These are phyloP conservation scores for Rosa multiflora DNA, from an alignment of 306 rosid species.

Conservation along the genomic window DNA sequence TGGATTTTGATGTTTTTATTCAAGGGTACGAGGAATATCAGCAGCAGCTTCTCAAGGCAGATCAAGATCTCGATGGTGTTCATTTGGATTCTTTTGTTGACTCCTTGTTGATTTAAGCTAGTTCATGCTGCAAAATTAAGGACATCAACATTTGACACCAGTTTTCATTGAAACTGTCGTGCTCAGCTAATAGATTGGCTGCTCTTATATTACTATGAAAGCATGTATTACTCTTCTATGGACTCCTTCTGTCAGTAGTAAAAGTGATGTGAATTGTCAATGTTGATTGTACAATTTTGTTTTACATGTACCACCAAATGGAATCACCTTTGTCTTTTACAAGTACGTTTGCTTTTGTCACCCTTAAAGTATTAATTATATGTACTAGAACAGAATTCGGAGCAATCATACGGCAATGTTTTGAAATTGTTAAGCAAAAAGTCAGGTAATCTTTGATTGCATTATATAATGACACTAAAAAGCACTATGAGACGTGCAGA, in stretches of 20 bases:
- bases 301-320: background rate
- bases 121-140: background rate
- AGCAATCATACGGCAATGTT: background rate
- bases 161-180: background rate
- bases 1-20: background rate
- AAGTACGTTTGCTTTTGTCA: background rate
- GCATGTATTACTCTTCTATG: no score
- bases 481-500: no score
- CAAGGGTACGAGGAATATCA: constrained; percentile 38
- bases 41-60: constrained; percentile 42
- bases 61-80: constrained; percentile 22
- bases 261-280: background rate
- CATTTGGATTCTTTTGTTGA: constrained; percentile 43
- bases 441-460: no score
- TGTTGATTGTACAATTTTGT: background rate
- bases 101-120: constrained; percentile 32
- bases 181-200: background rate
- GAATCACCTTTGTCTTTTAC: background rate
- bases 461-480: no score
- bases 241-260: no score
- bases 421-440: no score
- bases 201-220: no score
- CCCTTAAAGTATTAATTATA: background rate
- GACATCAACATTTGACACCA: background rate
- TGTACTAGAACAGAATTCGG: background rate